A percentile compares a stretch with the other conserved stretches of the same genome.
phyloP scores from a whole-genome alignment of 2,329 filamentous ascomycete species.

The Diaporthe sp. region DNA sequence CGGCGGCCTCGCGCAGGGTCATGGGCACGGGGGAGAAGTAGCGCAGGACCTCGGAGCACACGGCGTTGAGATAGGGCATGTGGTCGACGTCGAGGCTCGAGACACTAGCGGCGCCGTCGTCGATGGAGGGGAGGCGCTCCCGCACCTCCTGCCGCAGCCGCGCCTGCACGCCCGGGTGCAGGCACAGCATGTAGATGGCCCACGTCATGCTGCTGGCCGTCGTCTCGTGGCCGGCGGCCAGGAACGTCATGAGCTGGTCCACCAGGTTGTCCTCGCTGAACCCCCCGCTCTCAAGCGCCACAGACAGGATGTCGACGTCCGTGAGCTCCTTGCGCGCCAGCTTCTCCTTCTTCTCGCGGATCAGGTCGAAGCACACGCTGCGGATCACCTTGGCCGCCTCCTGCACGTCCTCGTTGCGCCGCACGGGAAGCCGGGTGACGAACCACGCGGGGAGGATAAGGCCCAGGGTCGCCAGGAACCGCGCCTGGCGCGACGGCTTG shows the following conservation, averaged over 20 bases:
- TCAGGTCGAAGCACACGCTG: constrained; percentile 75
- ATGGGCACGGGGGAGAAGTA: constrained; percentile 79
- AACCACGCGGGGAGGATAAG: constrained; percentile 76
- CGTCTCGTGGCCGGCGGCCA: constrained; percentile 86
- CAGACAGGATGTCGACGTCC: constrained; percentile 82
- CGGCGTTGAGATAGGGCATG: constrained; percentile 84
- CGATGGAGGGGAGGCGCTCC: constrained; percentile 66
- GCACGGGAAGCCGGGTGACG: constrained; percentile 74
- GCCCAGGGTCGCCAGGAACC: constrained; percentile 69
- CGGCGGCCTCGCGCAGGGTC: constrained; percentile 75
- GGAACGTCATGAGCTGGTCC: constrained; percentile 92
- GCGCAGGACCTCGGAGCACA: constrained; percentile 83
- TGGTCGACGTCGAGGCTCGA: constrained; percentile 74
- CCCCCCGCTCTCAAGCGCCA: constrained; percentile 80
- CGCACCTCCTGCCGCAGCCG: constrained; percentile 78
- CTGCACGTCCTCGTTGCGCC: constrained; percentile 76
- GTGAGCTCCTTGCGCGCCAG: constrained; percentile 60
- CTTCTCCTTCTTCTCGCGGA: constrained; percentile 76
- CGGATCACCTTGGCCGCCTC: constrained; percentile 72
- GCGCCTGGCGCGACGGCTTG: constrained; percentile 63
- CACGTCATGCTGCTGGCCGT: constrained; percentile 83
- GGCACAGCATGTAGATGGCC: constrained; percentile 78
- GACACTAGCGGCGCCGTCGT: constrained; percentile 55
- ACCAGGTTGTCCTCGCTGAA: constrained; percentile 86
- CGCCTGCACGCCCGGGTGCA: constrained; percentile 74